Base-by-base conservation (phyloP, 352 stramenopile genomes). In the Phytophthora citrophthora region DNA sequence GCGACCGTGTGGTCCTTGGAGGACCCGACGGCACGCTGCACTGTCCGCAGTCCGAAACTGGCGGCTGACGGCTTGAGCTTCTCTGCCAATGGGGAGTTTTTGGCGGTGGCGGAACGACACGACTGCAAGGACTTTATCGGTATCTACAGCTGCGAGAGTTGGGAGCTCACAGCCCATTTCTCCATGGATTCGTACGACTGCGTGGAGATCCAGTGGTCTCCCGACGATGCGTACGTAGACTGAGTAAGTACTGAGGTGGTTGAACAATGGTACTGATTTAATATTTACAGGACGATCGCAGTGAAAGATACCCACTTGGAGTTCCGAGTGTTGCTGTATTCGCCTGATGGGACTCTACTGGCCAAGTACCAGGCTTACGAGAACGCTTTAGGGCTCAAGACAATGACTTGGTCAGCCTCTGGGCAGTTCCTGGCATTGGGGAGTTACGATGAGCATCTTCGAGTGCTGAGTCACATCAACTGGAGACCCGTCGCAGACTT, bases 121-220 rank as follows among this genome's bases (percentile, higher is more conserved):
- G 85, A 93, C 29, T 91, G 87, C 76, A 95, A 93, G 77, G 87
- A 95, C 38, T 90, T 86, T 16, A 61, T 95, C 24, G 85, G 83
- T 4, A 72, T 95, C 47, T 95, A 95, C 70, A 81, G 73, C 54
- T 90, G 83, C 39, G 83, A 82, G 49, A 75, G 70, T 12, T 95
- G 87, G 87, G 83, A 94, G 29, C 62, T 94, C 5, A 77, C 82
- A 3, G 53, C 71, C 0, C 87, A 94, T 54, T 95, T 94, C 52
- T 43, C 83, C 2, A 52, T 91, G 11, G 83, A 91, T 18, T 94
- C 81, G 58, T 95, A 95, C 62, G 87, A 95, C 67, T 91, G 85
- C 31, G 77, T 83, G 1, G 79, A 95, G 67, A 68, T 95, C 31
- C 16, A 27, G 31, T 95, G 83, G 85, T 85, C 83, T 0, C 73